Evolutionary conservation across 1,139 yeast species (phyloP), one percentile per base, ranked within the genome.

Genomic region (Saccharomyces uvarum): DNA sequence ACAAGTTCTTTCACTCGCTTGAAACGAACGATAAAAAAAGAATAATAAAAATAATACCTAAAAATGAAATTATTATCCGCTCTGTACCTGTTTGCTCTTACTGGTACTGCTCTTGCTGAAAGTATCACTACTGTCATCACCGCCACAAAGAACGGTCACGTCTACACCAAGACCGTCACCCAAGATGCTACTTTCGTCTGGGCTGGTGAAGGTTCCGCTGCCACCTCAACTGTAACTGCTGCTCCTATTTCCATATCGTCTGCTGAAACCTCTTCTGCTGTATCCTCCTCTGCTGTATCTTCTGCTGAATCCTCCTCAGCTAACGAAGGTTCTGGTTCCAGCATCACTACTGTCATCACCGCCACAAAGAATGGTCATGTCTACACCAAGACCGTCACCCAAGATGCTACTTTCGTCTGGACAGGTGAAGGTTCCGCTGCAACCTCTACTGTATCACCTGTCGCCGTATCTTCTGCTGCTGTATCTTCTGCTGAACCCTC

Each of bases 341-440:
- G 24, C 4, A 21, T 21, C 24, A 21, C 24, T 21, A 21, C 24
- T 21, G 24, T 16, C 16, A 16, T 16, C 16, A 16, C 16, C 16
- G 16, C 16, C 16, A 16, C 16, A 16, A 16, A 16, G 16, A 16
- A 16, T 2, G 16, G 16, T 16, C 16, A 16, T 2, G 16, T 16
- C 16, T 16, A 16, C 16, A 16, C 16, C 16, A 16, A 16, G 16
- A 16, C 16, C 16, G 16, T 16, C 16, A 16, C 24, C 24, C 24
- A 21, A 21, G 24, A 21, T 21, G 24, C 24, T 3, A 21, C 24
- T 2, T 21, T 21, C 4, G 24, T 21, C 24, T 21, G 24, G 24
- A 21, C 24, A 21, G 24, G 24, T 21, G 24, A 21, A 16, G 16
- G 16, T 21, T 75, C 54, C 51, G 48, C 54, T 24, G 42, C 54